Evolutionary conservation across 1,284 basidiomycete genomes (phyloP).

Genomic region (Waitea zeae): DNA sequence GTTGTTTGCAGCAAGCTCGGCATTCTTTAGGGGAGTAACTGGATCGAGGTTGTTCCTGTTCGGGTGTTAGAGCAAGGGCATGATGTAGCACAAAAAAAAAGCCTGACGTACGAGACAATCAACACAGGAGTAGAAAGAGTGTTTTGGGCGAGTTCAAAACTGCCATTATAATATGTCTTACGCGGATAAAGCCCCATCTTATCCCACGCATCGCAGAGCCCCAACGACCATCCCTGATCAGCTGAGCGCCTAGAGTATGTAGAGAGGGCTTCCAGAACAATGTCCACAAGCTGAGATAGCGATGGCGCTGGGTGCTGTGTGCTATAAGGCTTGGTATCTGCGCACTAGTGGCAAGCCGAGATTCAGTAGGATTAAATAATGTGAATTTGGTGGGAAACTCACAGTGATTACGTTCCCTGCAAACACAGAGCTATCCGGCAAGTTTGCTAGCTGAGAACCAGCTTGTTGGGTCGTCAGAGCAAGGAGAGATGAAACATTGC

Average conservation of each 20-base stretch:
- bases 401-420: background rate
- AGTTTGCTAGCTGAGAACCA: background rate
- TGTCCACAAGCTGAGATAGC: background rate
- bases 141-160: constrained; percentile 1
- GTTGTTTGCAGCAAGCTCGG: background rate
- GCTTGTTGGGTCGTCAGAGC: background rate
- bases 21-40: constrained; percentile 2
- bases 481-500: background rate
- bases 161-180: constrained; percentile 1
- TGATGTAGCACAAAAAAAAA: background rate
- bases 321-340: constrained; percentile 2
- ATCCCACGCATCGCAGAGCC: constrained; percentile 1
- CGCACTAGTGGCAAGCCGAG: background rate
- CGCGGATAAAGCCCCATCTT: background rate
- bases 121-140: constrained; percentile 1
- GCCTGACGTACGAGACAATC: constrained; percentile 1
- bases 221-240: background rate
- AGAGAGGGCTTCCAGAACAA: background rate
- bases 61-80: background rate
- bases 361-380: background rate
- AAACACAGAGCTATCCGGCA: background rate
- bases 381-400: background rate
- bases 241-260: constrained; percentile 1
- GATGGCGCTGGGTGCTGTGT: background rate
- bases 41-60: constrained; percentile 2